phyloP scores from a whole-genome alignment of 2,329 filamentous ascomycete species.

The Talaromyces funiculosus region DNA sequence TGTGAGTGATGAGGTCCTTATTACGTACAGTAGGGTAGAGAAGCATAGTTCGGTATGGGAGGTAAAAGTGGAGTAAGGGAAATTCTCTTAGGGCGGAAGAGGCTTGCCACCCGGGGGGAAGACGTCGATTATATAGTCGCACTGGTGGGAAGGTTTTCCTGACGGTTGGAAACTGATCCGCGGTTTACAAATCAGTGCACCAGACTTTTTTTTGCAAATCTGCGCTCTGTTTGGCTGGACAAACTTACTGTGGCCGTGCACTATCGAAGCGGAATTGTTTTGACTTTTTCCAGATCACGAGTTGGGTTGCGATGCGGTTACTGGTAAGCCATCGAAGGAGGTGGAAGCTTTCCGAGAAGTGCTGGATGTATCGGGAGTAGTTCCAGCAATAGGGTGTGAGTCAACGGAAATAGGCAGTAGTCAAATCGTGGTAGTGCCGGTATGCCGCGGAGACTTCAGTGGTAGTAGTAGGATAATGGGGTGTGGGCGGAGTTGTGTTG shows the following conservation, averaged over 20 bases:
- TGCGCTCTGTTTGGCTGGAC: conserved; percentile 3
- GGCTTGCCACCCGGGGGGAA: conserved; percentile 14
- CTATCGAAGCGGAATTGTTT: conserved; percentile 9
- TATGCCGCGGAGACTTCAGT: not conserved
- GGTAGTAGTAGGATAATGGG: not conserved
- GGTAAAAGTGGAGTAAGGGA: conserved; percentile 19
- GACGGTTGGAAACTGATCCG: not conserved
- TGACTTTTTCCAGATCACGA: conserved; percentile 4
- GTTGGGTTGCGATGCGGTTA: not conserved
- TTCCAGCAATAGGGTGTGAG: conserved; percentile 4
- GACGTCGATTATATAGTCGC: conserved; percentile 14
- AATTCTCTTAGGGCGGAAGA: conserved; percentile 7
- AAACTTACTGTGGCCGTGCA: conserved; percentile 14
- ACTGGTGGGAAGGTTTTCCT: conserved; percentile 17
- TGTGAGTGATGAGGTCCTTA: conserved; percentile 39
- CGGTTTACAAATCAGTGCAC: conserved; percentile 5
- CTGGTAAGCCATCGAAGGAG: conserved; percentile 9
- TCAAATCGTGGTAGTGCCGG: not conserved
- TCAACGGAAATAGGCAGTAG: not conserved
- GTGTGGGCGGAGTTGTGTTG: not conserved
- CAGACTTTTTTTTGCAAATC: not conserved
- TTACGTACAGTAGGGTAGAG: conserved; percentile 34
- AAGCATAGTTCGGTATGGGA: conserved; percentile 31
- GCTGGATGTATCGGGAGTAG: not conserved
- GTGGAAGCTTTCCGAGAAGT: conserved; percentile 11